Evolutionary conservation across 108 stramenopile genomes (phyloP), one percentile per base, ranked within the genome.

Genomic region (Skeletonema menzelii): DNA sequence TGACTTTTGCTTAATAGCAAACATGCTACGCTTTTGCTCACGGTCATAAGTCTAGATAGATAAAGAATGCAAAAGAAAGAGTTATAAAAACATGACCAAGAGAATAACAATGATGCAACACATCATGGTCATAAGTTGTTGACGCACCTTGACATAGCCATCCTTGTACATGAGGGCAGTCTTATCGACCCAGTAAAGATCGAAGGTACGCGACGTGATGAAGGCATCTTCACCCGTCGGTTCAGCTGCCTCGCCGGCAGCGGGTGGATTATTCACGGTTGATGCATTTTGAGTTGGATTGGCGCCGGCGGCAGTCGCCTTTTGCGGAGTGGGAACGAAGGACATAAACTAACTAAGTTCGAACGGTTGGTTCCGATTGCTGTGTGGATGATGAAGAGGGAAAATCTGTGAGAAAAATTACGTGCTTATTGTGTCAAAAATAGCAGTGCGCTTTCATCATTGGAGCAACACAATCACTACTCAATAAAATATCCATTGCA

Each of bases 271-370:
- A 20, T 38, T 67, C 44, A 79, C 77, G 49, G 79, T 55, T 40
- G 83, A 27, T 42, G 70, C 73, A 67, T 73, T 71, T 30, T 64
- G 72, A 67, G 10, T 67, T 75, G 77, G 49, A 69, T 86, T 85
- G 78, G 80, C 83, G 67, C 64, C 77, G 83, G 84, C 84, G 77
- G 72, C 63, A 59, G 67, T 84, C 75, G 88, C 88, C 88, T 89
- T 87, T 86, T 91, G 88, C 61, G 93, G 90, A 70, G 84, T 82
- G 80, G 93, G 93, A 81, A 91, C 90, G 83, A 94, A 94, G 87
- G 93, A 94, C 93, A 94, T 94, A 87, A 84, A 94, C 88, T 86
- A 62, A 27, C 61, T 28, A 53, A 22, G 49, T 53, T 42, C 49
- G 49, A 53, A 53, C 49, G 19, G 49, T 22, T 53, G 46, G 49